phyloP scores from a whole-genome alignment of 352 stramenopile species.

The Saprolegnia diclina region DNA sequence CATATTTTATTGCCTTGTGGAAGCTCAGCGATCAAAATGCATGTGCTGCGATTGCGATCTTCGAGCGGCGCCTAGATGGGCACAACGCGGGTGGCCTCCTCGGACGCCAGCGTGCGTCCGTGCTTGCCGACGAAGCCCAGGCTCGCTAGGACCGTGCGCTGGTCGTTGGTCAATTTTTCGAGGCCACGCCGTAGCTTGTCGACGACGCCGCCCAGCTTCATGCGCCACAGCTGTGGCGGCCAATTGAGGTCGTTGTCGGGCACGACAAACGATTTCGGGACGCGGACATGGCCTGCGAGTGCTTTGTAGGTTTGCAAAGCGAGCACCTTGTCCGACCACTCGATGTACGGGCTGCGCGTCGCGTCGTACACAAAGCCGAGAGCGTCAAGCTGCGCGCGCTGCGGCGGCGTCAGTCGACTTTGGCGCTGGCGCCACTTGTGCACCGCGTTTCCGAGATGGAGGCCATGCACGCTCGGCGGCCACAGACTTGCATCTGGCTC shows the following conservation, averaged over 20 bases:
- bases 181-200: background rate
- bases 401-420: conserved; percentile 15
- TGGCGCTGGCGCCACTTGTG: background rate
- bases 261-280: conserved; percentile 31
- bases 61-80: background rate
- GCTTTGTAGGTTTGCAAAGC: conserved; percentile 23
- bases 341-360: background rate
- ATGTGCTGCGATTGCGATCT: background rate
- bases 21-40: background rate
- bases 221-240: conserved; percentile 23
- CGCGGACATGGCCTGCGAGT: conserved; percentile 29
- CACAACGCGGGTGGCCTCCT: background rate
- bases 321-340: conserved; percentile 11
- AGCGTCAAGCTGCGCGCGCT: conserved; percentile 70
- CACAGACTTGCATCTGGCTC: background rate
- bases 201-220: conserved; percentile 2
- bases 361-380: conserved; percentile 88
- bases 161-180: background rate
- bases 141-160: background rate
- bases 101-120: background rate
- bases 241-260: conserved; percentile 31
- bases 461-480: background rate
- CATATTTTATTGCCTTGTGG: background rate
- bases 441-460: background rate
- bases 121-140: conserved; percentile 2